These are phyloP conservation scores for Coniochaeta ligniaria DNA, from an alignment of 2,329 filamentous ascomycete species.

Conservation along the genomic window DNA sequence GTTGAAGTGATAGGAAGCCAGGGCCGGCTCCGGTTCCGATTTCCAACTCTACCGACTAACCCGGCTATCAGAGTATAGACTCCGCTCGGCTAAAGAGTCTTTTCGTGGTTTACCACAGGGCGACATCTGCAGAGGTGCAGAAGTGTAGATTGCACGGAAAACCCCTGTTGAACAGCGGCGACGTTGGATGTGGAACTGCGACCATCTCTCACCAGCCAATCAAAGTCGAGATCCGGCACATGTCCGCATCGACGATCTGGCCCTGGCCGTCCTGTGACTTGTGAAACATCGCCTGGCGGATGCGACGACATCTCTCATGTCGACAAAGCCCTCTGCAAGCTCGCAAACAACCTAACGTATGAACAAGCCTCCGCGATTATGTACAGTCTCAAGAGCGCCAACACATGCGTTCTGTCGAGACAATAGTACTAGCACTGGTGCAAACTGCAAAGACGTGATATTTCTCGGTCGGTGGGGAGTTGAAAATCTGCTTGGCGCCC, in stretches of 20 bases:
- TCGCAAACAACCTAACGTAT: no score
- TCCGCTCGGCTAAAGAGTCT: background rate
- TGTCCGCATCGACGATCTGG: background rate
- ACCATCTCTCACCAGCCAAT: background rate
- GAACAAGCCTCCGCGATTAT: no score
- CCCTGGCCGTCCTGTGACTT: no score
- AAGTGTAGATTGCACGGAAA: background rate
- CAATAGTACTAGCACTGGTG: no score
- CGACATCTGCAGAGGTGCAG: background rate
- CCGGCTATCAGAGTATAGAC: background rate
- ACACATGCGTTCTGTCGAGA: no score
- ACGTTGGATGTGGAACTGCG: background rate
- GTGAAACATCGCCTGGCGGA: no score
- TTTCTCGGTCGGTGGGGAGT: no score
- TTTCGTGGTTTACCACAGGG: background rate
- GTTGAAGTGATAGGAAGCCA: background rate
- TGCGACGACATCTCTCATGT: no score
- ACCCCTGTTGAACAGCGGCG: background rate
- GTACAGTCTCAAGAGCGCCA: no score
- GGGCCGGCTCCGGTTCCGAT: background rate
- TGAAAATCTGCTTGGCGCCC: no score
- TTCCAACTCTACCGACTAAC: background rate
- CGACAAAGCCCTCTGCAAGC: no score
- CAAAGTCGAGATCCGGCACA: background rate
- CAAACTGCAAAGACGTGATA: no score